Percentiles rank a stretch among this genome's conserved stretches.
Conservation (phyloP, 1,284 basidiomycete genomes). For the Kwoniella shivajii region DNA sequence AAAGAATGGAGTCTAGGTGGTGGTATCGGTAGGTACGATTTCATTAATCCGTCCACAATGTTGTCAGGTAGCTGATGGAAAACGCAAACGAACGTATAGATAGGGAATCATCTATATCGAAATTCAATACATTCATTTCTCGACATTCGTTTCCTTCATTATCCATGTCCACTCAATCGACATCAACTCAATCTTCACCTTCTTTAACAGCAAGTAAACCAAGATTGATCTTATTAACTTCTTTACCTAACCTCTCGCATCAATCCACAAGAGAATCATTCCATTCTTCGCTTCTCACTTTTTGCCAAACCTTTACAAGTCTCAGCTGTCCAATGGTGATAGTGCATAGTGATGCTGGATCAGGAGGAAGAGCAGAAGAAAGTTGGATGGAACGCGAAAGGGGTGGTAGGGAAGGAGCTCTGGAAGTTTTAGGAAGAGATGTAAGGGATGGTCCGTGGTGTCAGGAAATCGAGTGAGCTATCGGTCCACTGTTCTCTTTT, state of each 20-base stretch:
- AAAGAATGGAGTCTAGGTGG: constrained; percentile 49
- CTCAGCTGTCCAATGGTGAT: constrained; percentile 72
- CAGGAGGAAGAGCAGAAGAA: constrained; percentile 64
- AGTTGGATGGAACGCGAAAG: constrained; percentile 56
- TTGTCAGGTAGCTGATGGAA: not conserved
- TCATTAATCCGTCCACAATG: not conserved
- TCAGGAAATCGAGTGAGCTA: constrained; percentile 69
- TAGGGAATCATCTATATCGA: constrained; percentile 67
- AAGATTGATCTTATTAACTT: constrained; percentile 78
- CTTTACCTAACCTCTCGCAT: constrained; percentile 87
- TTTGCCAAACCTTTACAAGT: constrained; percentile 57
- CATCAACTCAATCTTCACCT: constrained; percentile 28
- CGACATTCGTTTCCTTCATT: constrained; percentile 67
- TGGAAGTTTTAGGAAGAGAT: constrained; percentile 58
- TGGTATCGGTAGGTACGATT: constrained; percentile 31
- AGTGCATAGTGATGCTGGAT: constrained; percentile 78
- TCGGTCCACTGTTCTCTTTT: not conserved
- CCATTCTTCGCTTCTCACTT: constrained; percentile 67
- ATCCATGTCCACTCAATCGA: constrained; percentile 53
- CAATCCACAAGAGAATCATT: constrained; percentile 71
- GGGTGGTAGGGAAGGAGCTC: constrained; percentile 58
- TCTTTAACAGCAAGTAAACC: constrained; percentile 17
- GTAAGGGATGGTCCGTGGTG: constrained; percentile 70
- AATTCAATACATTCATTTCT: constrained; percentile 75
- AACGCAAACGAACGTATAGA: constrained; percentile 39